Base-by-base conservation (phyloP, 2,329 filamentous ascomycete species). In the Fusarium duplospermum region DNA sequence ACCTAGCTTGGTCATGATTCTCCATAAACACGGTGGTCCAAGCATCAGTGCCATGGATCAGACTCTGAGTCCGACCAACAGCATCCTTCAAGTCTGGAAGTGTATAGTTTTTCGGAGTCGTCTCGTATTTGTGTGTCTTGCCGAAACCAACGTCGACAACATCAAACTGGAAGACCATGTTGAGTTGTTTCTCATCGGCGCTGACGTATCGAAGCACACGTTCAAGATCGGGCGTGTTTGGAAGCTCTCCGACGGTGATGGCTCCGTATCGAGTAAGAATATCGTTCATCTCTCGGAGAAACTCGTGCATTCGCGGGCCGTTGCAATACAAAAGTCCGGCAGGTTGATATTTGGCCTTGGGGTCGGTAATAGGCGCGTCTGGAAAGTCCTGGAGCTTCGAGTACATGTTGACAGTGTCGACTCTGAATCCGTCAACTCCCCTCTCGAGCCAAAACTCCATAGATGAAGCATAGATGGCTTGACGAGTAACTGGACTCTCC, bases 371-470 rank as follows among this genome's bases (percentile, higher is more conserved):
- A 0, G 89, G 87, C 0, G 90, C 91, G 72, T 93, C 89, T 1
- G 87, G 88, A 64, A 91, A 89, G 1, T 83, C 84, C 5, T 86
- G 86, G 0, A 86, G 86, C 78, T 94, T 94, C 78, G 89, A 92
- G 78, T 93, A 92, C 82, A 92, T 88, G 81, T 93, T 93, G 81
- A 94, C 92, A 0, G 92, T 91, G 77, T 94, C 92, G 82, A 94
- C 88, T n/a, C 92, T 88, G 84, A 94, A 94, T 4, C 92, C 92
- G 56, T 92, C 89, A 0, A 93, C 91, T 4, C 93, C 93, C 35
- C 89, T 89, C 58, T 93, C 85, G 1, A 96, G 88, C 94, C 94
- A 96, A 80, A 95, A 96, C 33, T 89, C 88, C 89, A 95, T 93
- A 6, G 92, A 87, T 18, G 89, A 88, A 36, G 92, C 87, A 80